These are phyloP conservation scores for Astrephomene gubernaculifera DNA, from an alignment of 139 green algal species.

Conservation along the genomic window DNA sequence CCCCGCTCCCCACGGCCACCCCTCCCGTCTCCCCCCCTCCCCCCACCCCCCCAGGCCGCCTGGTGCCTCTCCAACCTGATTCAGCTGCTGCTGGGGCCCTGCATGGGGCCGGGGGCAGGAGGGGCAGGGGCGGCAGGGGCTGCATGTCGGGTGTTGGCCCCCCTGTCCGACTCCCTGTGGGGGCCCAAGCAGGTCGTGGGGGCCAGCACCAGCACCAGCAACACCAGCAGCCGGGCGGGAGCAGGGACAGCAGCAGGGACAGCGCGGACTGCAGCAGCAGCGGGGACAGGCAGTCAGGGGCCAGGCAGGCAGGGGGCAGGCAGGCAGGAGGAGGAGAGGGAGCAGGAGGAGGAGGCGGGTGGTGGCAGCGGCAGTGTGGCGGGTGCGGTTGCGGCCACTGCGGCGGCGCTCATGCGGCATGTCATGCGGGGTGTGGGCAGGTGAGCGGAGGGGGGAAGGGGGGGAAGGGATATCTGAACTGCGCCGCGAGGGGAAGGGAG, in stretches of 20 bases:
- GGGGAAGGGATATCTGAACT: neutral
- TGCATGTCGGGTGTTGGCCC: neutral
- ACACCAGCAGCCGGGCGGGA: too few species aligned
- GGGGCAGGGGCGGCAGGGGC: neutral
- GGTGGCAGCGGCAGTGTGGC: neutral
- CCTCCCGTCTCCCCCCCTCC: too few species aligned
- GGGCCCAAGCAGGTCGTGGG: too few species aligned
- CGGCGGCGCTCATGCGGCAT: conserved; percentile 19
- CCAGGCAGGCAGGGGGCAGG: too few species aligned
- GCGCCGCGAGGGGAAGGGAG: neutral
- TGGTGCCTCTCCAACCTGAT: conserved; percentile 50
- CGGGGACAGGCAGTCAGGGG: too few species aligned
- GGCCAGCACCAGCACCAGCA: too few species aligned
- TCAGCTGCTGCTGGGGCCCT: conserved; percentile 47
- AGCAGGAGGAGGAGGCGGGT: too few species aligned
- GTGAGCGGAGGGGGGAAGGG: neutral
- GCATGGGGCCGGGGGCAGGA: neutral
- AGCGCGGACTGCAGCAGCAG: too few species aligned
- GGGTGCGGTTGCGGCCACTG: conserved; percentile 18
- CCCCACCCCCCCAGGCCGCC: conserved; percentile 16
- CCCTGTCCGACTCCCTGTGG: conserved; percentile 12
- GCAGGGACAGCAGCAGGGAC: too few species aligned
- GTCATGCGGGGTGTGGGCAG: neutral
- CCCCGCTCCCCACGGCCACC: too few species aligned
- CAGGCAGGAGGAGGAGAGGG: too few species aligned